Base-by-base conservation (phyloP, 2,329 filamentous ascomycete species). In the Epicoccum sorghinum region DNA sequence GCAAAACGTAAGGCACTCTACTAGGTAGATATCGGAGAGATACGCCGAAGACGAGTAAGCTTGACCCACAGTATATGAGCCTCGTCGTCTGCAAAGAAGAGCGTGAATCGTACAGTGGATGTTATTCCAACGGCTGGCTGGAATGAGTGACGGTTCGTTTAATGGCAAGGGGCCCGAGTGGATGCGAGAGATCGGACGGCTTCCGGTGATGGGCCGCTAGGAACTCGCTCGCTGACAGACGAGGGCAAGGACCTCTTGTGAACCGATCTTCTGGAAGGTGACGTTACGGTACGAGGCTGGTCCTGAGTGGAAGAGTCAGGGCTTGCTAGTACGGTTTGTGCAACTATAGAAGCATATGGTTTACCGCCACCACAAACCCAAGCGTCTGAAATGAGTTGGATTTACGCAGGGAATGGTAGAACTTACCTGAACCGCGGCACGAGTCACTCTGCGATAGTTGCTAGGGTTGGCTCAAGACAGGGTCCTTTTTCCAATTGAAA, bases 231-330 rank as follows among this genome's bases (percentile, higher is more conserved):
- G 58, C 38, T 46, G 40, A 52, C 46, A 55, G 50, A 35, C 35
- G 45, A 53, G 54, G 24, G 51, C 56, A 57, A 46, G 57, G 52
- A 41, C 43, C 27, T 55, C 29, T 47, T 47, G 55, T 55, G 60
- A 50, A 55, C 55, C 55, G 46, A 49, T 48, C 57, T 41, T 57
- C 44, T 51, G 58, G 54, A 52, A 62, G 51, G 65, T 63, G 63
- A 69, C 62, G 67, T 68, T 69, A 64, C 64, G 62, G 58, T 53
- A 38, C 60, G 58, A 68, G 68, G 58, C 53, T 58, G 59, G 57
- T 62, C 55, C 63, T 57, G 65, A 65, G 49, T 6, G 58, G 57
- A 50, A 58, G 50, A 50, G 49, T 47, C 52, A 58, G 52, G 40
- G 59, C 35, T 53, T 27, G 53, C 59, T 60, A 60, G 62, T 52